These are phyloP conservation scores for Suhomyces panamericanus DNA, from an alignment of 1,139 yeast species.

Conservation along the genomic window DNA sequence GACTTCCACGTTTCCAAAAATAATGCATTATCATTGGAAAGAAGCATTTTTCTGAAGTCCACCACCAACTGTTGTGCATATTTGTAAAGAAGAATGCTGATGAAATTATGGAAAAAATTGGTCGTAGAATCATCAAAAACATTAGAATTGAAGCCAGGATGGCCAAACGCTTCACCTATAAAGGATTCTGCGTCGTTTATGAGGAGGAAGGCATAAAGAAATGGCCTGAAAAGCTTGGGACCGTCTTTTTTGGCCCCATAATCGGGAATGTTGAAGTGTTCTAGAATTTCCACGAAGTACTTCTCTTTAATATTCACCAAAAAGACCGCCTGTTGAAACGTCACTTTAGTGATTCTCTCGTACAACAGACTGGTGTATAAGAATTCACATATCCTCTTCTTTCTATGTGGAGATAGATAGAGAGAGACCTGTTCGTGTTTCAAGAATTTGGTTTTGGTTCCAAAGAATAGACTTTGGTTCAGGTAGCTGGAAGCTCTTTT, in stretches of 20 bases:
- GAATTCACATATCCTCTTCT: background rate
- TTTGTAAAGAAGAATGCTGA: conserved; percentile 26
- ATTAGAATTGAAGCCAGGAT: conserved; percentile 33
- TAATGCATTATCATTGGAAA: background rate
- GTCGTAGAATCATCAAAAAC: conserved; percentile 5
- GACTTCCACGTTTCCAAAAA: conserved; percentile 11
- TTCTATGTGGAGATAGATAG: background rate
- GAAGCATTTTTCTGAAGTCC: conserved; percentile 5
- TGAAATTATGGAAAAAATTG: conserved; percentile 18
- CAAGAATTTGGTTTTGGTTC: no score
- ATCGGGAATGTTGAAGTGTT: conserved; percentile 1
- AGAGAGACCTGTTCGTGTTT: background rate
- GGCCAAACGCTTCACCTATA: conserved; percentile 19
- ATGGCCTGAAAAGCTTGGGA: conserved; percentile 14
- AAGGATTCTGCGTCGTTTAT: conserved; percentile 23
- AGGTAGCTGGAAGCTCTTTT: background rate
- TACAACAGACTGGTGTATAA: background rate
- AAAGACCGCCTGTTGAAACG: conserved; percentile 3
- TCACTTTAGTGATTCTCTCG: conserved; percentile 1
- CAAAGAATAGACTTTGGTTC: background rate
- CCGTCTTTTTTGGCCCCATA: background rate
- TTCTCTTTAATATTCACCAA: conserved; percentile 1
- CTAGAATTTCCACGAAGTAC: conserved; percentile 1
- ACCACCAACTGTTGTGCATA: conserved; percentile 18
- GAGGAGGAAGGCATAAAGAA: conserved; percentile 28